Evolutionary conservation across 1,284 basidiomycete species (phyloP).

Genomic region (Rhodotorula sp.): DNA sequence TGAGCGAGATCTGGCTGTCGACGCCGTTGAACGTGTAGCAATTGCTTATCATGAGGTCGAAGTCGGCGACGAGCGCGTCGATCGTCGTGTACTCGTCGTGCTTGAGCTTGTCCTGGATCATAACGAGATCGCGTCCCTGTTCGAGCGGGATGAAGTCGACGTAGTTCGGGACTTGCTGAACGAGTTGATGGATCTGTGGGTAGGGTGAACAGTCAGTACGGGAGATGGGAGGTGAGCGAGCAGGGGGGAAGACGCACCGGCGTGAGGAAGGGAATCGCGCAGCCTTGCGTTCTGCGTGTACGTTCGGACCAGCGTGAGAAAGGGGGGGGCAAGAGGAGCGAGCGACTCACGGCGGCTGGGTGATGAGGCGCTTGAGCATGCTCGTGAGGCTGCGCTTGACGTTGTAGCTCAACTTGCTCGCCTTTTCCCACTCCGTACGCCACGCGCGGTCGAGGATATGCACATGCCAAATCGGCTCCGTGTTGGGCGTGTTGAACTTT

Average conservation of each 20-base stretch:
- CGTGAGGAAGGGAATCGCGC: constrained; percentile 19
- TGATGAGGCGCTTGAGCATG: constrained; percentile 69
- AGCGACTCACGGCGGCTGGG: constrained; percentile 67
- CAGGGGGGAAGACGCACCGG: background rate
- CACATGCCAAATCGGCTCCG: constrained; percentile 71
- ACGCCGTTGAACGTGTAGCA: constrained; percentile 81
- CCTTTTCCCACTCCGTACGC: constrained; percentile 83
- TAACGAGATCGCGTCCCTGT: constrained; percentile 81
- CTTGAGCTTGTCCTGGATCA: constrained; percentile 81
- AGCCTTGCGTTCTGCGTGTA: constrained; percentile 2
- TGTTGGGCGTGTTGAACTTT: constrained; percentile 80
- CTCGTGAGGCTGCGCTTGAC: constrained; percentile 80
- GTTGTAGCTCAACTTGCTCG: constrained; percentile 68
- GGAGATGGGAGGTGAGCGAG: background rate
- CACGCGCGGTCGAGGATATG: constrained; percentile 71
- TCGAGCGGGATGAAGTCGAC: constrained; percentile 76
- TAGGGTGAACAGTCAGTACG: background rate
- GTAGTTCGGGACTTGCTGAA: constrained; percentile 77
- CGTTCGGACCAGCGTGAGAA: background rate
- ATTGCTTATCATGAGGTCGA: constrained; percentile 81
- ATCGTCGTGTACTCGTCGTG: constrained; percentile 75
- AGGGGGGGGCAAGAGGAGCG: background rate
- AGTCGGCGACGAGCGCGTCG: constrained; percentile 75
- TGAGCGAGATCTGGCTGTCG: constrained; percentile 70
- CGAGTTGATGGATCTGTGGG: constrained; percentile 50